phyloP scores from a whole-genome alignment of 495 filamentous ascomycete species.

The Evernia prunastri region DNA sequence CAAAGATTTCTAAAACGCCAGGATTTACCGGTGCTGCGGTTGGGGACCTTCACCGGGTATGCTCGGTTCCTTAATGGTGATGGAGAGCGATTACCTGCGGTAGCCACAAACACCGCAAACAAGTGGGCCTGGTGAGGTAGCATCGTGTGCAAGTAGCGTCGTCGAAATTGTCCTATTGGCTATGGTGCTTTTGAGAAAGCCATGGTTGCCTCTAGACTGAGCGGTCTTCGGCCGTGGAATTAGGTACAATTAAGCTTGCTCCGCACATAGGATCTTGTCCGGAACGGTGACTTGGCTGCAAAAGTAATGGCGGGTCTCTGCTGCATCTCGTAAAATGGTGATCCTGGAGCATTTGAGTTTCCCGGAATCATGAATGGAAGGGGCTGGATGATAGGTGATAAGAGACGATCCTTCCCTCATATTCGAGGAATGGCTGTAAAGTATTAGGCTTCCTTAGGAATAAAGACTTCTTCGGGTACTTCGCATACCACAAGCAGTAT shows the following conservation, averaged over 20 bases:
- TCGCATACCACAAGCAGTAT: background rate
- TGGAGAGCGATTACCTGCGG: background rate
- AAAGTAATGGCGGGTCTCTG: background rate
- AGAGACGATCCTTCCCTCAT: background rate
- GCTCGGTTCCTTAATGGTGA: background rate
- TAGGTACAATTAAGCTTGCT: background rate
- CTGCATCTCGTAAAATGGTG: background rate
- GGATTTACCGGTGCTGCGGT: background rate
- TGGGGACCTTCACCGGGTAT: background rate
- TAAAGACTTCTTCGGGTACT: background rate
- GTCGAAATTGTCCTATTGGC: background rate
- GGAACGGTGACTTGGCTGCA: background rate
- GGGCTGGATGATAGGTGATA: background rate
- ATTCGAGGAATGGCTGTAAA: background rate
- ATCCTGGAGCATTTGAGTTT: background rate
- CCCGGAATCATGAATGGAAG: background rate
- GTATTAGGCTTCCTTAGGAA: too few relatives aligned
- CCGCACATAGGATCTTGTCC: background rate
- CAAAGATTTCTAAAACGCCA: background rate
- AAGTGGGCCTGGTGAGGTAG: constrained; percentile 1
- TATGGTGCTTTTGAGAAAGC: background rate
- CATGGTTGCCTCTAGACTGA: background rate
- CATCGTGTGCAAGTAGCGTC: constrained; percentile 7
- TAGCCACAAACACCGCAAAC: background rate
- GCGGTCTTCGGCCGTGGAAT: background rate